Conservation (phyloP, 768 basidiomycete genomes). For the Scleroderma citrinum region DNA sequence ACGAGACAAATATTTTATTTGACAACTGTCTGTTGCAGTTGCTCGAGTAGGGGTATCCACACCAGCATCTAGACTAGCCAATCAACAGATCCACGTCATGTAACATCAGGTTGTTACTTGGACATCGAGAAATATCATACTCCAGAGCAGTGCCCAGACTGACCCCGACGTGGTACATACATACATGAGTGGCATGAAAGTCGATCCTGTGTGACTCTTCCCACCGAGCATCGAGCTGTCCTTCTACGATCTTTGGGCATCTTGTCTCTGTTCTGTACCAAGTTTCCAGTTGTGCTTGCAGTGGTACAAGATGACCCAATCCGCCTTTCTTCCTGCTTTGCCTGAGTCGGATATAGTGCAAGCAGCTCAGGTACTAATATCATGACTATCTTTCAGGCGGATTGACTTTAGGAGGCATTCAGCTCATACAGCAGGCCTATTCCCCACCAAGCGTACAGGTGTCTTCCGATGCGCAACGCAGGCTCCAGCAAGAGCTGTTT, state of each 20-base stretch:
- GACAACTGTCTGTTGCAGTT: too few species aligned
- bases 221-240: neutral
- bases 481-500: conserved; percentile 66
- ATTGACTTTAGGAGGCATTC: conserved; percentile 10
- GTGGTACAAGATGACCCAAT: conserved; percentile 14
- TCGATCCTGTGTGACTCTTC: too few species aligned
- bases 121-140: too few species aligned
- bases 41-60: too few species aligned
- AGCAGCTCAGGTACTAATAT: conserved; percentile 49
- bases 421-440: conserved; percentile 71
- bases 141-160: too few species aligned
- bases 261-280: neutral
- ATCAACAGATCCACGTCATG: too few species aligned
- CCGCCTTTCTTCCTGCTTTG: conserved; percentile 47
- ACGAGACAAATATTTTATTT: too few species aligned
- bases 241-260: neutral
- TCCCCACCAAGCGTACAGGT: conserved; percentile 41
- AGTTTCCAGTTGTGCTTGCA: neutral
- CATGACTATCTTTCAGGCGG: conserved; percentile 6
- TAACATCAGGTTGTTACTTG: neutral
- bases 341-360: conserved; percentile 48
- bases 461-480: conserved; percentile 54
- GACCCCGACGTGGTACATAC: too few species aligned
- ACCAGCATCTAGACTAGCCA: too few species aligned
- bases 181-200: too few species aligned